Evolutionary conservation across 257 asterid species (phyloP), one percentile per base, ranked within the genome.

Genomic region (Salvia rosmarinus): DNA sequence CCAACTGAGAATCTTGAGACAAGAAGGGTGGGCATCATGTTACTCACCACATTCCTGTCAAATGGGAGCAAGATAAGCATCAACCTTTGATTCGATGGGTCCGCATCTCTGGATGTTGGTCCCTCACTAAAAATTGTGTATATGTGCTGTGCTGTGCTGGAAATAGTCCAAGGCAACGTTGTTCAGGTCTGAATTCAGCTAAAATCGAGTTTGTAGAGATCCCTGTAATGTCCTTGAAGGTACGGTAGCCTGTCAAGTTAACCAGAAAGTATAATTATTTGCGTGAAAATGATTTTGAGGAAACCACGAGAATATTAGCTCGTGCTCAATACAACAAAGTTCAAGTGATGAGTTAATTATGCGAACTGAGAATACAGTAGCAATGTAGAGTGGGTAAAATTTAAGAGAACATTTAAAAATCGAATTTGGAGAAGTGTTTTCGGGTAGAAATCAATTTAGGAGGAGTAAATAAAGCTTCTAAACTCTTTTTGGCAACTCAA

Each of bases 181-280:
- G 77, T 71, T 80, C 72, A 37, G 71, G 75, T 69, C 75, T 84
- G 69, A 55, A 54, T 67, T 83, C 87, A 80, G 80, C 93, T 86
- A 90, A 84, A 83, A 86, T 54, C 73, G 91, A 77, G 85, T 82
- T 82, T 68, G 87, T 77, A 70, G 80, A 80, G 82, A 70, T 70
- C 88, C 90, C 74, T 70, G 92, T 86, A 76, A 72, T 71, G 88
- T 87, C 84, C 86, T 86, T 79, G 90, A 83, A 79, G 88, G 81
- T 64, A 78, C 67, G 64, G 89, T 77, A 75, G 78, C 81, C 98
- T 91, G 86, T 78, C 58, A 54, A 28, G 43, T 47, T 39, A 75
- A 51, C 3, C 40, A 58, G 6, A 6, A 20, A 13, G 19, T 16
- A 16, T 32, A 5, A 4, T 13, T 35, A 68, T 21, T 12, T 11